Evolutionary conservation across 768 basidiomycete genomes (phyloP).

Genomic region (Boletus sp.): DNA sequence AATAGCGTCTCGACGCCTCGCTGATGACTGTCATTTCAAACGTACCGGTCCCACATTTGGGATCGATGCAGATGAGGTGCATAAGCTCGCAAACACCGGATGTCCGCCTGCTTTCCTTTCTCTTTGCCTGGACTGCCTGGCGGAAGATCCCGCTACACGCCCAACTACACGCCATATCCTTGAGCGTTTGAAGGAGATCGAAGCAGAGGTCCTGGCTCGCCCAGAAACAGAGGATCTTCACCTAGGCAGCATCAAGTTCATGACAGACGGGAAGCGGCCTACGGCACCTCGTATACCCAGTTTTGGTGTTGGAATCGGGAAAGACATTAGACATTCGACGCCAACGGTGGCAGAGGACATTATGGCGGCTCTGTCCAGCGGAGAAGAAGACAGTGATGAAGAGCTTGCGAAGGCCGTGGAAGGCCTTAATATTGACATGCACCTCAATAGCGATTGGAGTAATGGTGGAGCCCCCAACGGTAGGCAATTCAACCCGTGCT

Average conservation of each 20-base stretch:
- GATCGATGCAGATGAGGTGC: constrained; percentile 73
- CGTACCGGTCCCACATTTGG: constrained; percentile 76
- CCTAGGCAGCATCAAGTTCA: constrained; percentile 82
- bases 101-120: constrained; percentile 77
- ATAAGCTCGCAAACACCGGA: constrained; percentile 58
- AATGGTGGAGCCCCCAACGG: constrained; percentile 35
- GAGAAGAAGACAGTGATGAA: constrained; percentile 59
- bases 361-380: constrained; percentile 33
- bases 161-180: constrained; percentile 80
- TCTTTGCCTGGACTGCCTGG: constrained; percentile 76
- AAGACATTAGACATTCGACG: constrained; percentile 44
- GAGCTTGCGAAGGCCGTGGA: constrained; percentile 63
- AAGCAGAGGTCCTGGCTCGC: constrained; percentile 73
- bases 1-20: constrained; percentile 79
- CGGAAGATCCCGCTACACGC: constrained; percentile 58
- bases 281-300: constrained; percentile 77
- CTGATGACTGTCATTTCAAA: constrained; percentile 76
- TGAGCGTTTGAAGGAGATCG: constrained; percentile 73
- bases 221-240: constrained; percentile 69
- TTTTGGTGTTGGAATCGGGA: constrained; percentile 71
- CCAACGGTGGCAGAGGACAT: constrained; percentile 36
- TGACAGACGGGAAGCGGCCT: constrained; percentile 64
- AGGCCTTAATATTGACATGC: constrained; percentile 46
- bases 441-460: constrained; percentile 47
- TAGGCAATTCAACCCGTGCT: constrained; percentile 7